Evolutionary conservation across 2,329 filamentous ascomycete species (phyloP).

Genomic region (Blumeriella jaapii): DNA sequence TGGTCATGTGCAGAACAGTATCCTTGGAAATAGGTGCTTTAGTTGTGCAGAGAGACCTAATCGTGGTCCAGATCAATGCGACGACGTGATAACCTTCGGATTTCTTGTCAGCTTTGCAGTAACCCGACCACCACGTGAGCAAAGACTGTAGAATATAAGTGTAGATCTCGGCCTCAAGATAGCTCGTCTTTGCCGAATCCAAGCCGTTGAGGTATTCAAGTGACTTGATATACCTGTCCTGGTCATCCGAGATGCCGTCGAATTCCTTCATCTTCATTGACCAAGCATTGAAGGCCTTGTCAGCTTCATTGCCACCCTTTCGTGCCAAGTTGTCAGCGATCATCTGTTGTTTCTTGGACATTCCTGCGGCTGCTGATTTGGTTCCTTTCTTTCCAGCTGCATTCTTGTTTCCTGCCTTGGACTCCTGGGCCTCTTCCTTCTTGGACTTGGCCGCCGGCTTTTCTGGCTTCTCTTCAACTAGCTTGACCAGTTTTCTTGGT

Average conservation of each 20-base stretch:
- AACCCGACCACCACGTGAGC: conserved; percentile 36
- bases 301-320: conserved; percentile 22
- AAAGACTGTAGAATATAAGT: conserved; percentile 39
- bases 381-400: conserved; percentile 21
- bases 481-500: conserved; percentile 21
- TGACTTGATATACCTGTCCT: conserved; percentile 23
- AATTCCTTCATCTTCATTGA: conserved; percentile 23
- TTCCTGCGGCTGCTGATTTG: conserved; percentile 31
- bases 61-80: conserved; percentile 35
- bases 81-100: conserved; percentile 30
- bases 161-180: conserved; percentile 27
- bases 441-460: conserved; percentile 17
- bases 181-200: conserved; percentile 20
- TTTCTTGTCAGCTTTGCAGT: conserved; percentile 27
- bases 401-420: conserved; percentile 6
- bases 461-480: conserved; percentile 20
- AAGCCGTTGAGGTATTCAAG: conserved; percentile 24
- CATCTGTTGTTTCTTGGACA: conserved; percentile 28
- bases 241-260: conserved; percentile 19
- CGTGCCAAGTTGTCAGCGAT: conserved; percentile 25
- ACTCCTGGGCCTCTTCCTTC: conserved; percentile 15
- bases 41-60: conserved; percentile 29
- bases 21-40: conserved; percentile 32
- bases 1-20: conserved; percentile 28
- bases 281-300: conserved; percentile 26